Conservation (phyloP, 768 basidiomycete genomes). For the Podaxis sp. region DNA sequence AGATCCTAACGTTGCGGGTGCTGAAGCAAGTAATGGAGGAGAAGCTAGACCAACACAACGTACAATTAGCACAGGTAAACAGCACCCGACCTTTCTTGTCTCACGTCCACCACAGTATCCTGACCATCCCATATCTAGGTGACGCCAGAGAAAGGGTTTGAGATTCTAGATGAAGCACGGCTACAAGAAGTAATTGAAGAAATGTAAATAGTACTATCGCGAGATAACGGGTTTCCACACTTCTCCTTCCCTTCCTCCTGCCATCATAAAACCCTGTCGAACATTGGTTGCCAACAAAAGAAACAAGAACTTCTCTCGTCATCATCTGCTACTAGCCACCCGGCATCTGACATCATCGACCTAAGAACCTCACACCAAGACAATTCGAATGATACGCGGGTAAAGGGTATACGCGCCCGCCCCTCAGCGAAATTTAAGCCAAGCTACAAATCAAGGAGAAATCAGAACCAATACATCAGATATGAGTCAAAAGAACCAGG, state of each 20-base stretch:
- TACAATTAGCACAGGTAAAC: slow-evolving; percentile 90
- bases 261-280: background rate
- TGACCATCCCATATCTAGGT: slow-evolving; percentile 48
- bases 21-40: slow-evolving; percentile 99
- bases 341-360: background rate
- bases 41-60: slow-evolving; percentile 98
- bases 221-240: slow-evolving; percentile 1
- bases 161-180: slow-evolving; percentile 79
- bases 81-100: slow-evolving; percentile 9
- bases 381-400: background rate
- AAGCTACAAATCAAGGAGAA: background rate
- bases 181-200: slow-evolving; percentile 85
- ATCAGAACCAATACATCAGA: slow-evolving; percentile 2
- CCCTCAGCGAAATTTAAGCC: background rate
- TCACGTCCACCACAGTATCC: slow-evolving; percentile 3
- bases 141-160: slow-evolving; percentile 80
- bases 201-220: slow-evolving; percentile 51
- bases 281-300: background rate
- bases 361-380: background rate
- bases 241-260: background rate
- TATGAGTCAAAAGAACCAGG: background rate
- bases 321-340: background rate
- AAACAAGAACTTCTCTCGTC: background rate
- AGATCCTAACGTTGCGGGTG: slow-evolving; percentile 81
- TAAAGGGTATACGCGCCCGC: background rate